phyloP scores from a whole-genome alignment of 2,329 filamentous ascomycete species.

The Trichoderma aggressivum region DNA sequence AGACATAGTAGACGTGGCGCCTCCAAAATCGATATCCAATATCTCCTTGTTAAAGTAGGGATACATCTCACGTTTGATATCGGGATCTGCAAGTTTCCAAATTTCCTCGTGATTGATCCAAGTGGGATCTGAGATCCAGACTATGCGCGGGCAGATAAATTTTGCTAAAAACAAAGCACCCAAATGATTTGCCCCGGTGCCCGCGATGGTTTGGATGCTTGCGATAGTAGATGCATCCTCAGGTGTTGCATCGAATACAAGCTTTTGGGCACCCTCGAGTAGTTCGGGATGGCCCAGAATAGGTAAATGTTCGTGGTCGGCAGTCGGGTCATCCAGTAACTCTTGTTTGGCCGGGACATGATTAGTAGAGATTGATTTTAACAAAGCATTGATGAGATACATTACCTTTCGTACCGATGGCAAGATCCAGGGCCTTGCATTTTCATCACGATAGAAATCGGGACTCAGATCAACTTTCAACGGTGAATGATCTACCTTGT shows the following conservation, averaged over 20 bases:
- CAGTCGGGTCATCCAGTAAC: not conserved
- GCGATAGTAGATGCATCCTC: not conserved
- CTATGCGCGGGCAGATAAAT: not conserved
- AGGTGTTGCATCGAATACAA: not conserved
- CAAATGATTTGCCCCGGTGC: not conserved
- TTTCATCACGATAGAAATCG: not conserved
- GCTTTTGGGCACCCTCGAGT: not conserved
- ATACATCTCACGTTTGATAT: not conserved
- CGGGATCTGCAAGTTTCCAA: not conserved
- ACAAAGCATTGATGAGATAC: not conserved
- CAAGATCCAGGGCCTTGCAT: not conserved
- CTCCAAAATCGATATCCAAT: not conserved
- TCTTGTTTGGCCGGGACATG: not conserved
- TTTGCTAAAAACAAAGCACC: not conserved
- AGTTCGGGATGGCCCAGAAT: not conserved
- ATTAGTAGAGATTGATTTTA: not conserved
- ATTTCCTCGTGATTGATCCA: not conserved
- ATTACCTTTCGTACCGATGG: not conserved
- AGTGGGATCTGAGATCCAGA: not conserved
- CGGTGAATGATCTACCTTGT: not conserved
- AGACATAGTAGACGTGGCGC: not conserved
- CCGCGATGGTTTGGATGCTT: not conserved
- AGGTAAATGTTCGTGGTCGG: not conserved
- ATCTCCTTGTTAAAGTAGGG: not conserved
- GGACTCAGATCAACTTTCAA: not conserved